Evolutionary conservation across 257 asterid genomes (phyloP).

Genomic region (Mitragyna speciosa): DNA sequence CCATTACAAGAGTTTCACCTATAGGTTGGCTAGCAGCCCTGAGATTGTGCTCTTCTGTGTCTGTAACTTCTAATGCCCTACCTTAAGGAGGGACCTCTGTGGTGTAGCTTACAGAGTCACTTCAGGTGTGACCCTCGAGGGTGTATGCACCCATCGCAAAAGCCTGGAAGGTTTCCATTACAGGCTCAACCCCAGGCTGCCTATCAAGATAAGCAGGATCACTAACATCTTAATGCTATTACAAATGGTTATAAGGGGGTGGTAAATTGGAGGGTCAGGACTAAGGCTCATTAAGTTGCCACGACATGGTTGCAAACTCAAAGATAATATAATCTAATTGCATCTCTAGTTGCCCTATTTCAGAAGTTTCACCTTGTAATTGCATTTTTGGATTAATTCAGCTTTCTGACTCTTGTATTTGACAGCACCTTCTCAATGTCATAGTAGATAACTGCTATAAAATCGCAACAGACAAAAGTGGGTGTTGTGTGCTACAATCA

Average conservation of each 20-base stretch:
- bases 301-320: background rate
- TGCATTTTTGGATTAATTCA: slow-evolving; percentile 6
- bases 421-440: slow-evolving; percentile 54
- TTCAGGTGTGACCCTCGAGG: background rate
- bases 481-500: slow-evolving; percentile 74
- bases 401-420: slow-evolving; percentile 26
- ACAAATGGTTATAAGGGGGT: background rate
- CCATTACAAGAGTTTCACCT: background rate
- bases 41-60: background rate
- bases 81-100: background rate
- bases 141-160: background rate
- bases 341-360: background rate
- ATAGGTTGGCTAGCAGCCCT: background rate
- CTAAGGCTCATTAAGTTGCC: background rate
- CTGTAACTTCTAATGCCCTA: background rate
- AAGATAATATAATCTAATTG: too few species aligned
- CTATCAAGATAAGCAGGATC: background rate
- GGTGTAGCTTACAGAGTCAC: background rate
- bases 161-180: background rate
- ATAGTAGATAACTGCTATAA: slow-evolving; percentile 45
- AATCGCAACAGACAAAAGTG: slow-evolving; percentile 65
- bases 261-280: background rate
- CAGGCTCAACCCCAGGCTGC: background rate
- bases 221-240: background rate
- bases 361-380: background rate